Percentiles rank a stretch among this genome's conserved stretches.
phyloP scores from a whole-genome alignment of 2,329 filamentous ascomycete genomes.

The Cordyceps javanica region DNA sequence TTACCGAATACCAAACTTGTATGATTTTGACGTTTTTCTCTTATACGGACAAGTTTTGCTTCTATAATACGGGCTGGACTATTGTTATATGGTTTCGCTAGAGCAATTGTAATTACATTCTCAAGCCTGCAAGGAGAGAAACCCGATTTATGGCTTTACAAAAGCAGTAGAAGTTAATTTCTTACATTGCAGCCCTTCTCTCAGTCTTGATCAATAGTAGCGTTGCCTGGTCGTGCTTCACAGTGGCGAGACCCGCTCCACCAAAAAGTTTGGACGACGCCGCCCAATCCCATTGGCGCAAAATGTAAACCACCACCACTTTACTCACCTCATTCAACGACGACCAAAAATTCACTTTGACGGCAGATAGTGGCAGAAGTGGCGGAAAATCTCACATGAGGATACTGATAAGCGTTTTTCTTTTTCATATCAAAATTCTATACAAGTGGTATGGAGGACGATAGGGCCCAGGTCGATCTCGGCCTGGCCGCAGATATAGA shows the following conservation, averaged over 20 bases:
- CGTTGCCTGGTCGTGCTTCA: not conserved
- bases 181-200: too few relatives aligned
- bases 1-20: not conserved
- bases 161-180: not conserved
- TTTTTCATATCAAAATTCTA: not conserved
- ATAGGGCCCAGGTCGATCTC: slow-evolving; percentile 63
- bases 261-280: not conserved
- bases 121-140: too few relatives aligned
- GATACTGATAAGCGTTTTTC: not conserved
- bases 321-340: slow-evolving; percentile 4
- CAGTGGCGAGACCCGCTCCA: slow-evolving; percentile 4
- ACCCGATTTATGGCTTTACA: too few relatives aligned
- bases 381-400: not conserved
- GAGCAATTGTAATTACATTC: too few relatives aligned
- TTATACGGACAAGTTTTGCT: not conserved
- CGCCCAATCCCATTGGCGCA: slow-evolving; percentile 12
- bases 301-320: slow-evolving; percentile 11
- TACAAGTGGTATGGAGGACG: slow-evolving; percentile 60
- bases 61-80: too few relatives aligned
- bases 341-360: not conserved
- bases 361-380: not conserved
- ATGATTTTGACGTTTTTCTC: not conserved
- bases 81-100: too few relatives aligned
- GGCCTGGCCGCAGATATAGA: slow-evolving; percentile 64
- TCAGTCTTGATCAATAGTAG: not conserved